Percentiles rank a stretch among this genome's conserved stretches.
These are phyloP conservation scores for Zalaria sp. DNA, from an alignment of 2,329 filamentous ascomycete species.

Conservation along the genomic window DNA sequence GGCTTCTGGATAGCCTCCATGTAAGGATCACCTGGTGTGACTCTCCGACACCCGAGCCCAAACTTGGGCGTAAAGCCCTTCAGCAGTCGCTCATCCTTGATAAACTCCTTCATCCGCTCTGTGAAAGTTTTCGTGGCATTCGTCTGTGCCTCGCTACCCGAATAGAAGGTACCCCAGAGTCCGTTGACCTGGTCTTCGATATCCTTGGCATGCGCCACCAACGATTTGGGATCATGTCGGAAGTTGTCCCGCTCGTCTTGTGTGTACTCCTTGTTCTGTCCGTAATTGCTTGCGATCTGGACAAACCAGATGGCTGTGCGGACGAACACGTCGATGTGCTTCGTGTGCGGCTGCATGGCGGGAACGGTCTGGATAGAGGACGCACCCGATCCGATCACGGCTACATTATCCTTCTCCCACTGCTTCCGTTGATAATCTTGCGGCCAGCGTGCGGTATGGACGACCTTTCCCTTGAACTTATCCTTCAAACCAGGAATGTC, in stretches of 20 bases:
- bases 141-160: constrained; percentile 25
- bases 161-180: constrained; percentile 32
- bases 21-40: constrained; percentile 37
- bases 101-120: constrained; percentile 33
- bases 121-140: constrained; percentile 23
- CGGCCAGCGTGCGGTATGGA: constrained; percentile 33
- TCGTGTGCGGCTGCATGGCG: constrained; percentile 30
- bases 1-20: constrained; percentile 35
- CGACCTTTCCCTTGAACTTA: constrained; percentile 28
- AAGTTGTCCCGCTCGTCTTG: constrained; percentile 28
- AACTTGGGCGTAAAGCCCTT: constrained; percentile 34
- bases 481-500: constrained; percentile 26
- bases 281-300: constrained; percentile 31
- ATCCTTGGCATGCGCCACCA: constrained; percentile 30
- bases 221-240: constrained; percentile 24
- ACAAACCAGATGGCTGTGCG: constrained; percentile 32
- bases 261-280: constrained; percentile 30
- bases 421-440: constrained; percentile 29
- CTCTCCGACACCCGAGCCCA: constrained; percentile 30
- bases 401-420: constrained; percentile 28
- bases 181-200: constrained; percentile 34
- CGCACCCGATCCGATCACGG: constrained; percentile 31
- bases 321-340: constrained; percentile 33
- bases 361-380: constrained; percentile 33
- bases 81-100: constrained; percentile 36